These are phyloP conservation scores for Suhomyces panamericanus DNA, from an alignment of 1,139 yeast genomes.

Conservation along the genomic window DNA sequence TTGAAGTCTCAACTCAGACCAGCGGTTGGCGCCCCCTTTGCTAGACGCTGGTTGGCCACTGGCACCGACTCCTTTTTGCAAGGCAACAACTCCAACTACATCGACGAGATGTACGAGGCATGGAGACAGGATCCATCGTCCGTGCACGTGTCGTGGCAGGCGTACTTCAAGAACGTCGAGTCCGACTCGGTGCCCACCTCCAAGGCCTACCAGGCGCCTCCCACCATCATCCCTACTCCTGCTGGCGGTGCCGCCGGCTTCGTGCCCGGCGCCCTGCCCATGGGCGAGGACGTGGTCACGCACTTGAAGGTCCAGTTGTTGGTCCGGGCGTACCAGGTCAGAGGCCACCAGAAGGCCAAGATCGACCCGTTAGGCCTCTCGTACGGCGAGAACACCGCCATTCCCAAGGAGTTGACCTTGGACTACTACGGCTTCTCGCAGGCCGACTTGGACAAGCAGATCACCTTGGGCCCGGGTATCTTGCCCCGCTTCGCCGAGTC, in stretches of 20 bases:
- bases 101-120: slow-evolving; percentile 96
- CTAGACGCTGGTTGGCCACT: slow-evolving; percentile 28
- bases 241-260: slow-evolving; percentile 70
- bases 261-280: slow-evolving; percentile 49
- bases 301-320: slow-evolving; percentile 94
- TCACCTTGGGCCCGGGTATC: slow-evolving; percentile 96
- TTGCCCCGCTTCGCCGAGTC: slow-evolving; percentile 82
- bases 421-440: slow-evolving; percentile 91
- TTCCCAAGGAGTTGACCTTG: slow-evolving; percentile 85
- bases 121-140: slow-evolving; percentile 89
- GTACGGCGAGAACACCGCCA: slow-evolving; percentile 62
- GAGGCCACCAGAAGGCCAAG: slow-evolving; percentile 95
- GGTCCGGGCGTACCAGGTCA: slow-evolving; percentile 97
- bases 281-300: slow-evolving; percentile 67
- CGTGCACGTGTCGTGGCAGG: slow-evolving; percentile 95
- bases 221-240: slow-evolving; percentile 75
- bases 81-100: slow-evolving; percentile 84
- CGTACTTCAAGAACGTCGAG: slow-evolving; percentile 90
- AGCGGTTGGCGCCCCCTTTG: slow-evolving; percentile 1
- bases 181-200: slow-evolving; percentile 67
- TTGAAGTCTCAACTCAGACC: slow-evolving; percentile 20
- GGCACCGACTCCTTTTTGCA: slow-evolving; percentile 82
- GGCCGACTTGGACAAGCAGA: slow-evolving; percentile 76
- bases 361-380: slow-evolving; percentile 93
- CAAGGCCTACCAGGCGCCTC: slow-evolving; percentile 85